Evolutionary conservation across 2,329 filamentous ascomycete species (phyloP).

Genomic region (Pestalotiopsis sp.): DNA sequence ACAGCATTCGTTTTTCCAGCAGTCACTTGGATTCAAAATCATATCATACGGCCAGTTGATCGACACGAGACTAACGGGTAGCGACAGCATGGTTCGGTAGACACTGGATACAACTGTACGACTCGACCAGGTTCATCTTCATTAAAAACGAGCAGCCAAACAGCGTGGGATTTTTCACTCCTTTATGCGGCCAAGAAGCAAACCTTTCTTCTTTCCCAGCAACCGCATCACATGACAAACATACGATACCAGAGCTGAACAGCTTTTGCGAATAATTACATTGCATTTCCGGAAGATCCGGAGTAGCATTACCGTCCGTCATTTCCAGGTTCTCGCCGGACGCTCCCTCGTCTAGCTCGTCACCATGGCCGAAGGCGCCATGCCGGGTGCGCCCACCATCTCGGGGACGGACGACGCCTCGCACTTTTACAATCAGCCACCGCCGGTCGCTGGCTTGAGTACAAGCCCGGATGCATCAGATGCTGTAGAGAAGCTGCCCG

Average conservation of each 20-base stretch:
- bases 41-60: background rate
- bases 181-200: background rate
- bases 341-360: background rate
- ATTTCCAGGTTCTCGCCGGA: background rate
- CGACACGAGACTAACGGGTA: background rate
- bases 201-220: background rate
- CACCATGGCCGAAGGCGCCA: slow-evolving; percentile 18
- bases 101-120: background rate
- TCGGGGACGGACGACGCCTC: slow-evolving; percentile 16
- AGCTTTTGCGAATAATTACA: background rate
- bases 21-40: background rate
- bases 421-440: slow-evolving; percentile 19
- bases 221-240: background rate
- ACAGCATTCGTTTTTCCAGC: background rate
- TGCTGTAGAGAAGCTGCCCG: background rate
- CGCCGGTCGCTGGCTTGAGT: slow-evolving; percentile 15
- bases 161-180: background rate
- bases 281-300: background rate
- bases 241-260: background rate
- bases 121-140: background rate
- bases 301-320: background rate
- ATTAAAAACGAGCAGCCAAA: background rate
- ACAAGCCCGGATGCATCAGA: slow-evolving; percentile 8
- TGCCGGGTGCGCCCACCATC: slow-evolving; percentile 16
- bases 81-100: background rate